Conservation (phyloP, 169 alveolate genomes). For the Plasmodium billcollinsi region DNA sequence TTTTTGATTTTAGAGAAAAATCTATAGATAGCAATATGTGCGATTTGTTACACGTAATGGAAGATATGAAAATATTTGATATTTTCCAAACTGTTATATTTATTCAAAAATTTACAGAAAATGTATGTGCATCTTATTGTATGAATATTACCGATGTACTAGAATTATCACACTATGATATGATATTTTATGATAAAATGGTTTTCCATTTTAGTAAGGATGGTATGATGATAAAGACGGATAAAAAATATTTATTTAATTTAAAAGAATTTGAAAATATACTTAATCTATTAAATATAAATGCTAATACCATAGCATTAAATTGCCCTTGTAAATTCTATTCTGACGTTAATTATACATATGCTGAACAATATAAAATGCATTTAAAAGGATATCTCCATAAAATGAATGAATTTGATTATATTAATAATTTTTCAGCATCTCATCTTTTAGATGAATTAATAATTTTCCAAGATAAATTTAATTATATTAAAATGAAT, state of each 20-base stretch:
- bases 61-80: slow-evolving; percentile 27
- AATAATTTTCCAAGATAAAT: slow-evolving; percentile 23
- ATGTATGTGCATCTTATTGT: slow-evolving; percentile 67
- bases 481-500: slow-evolving; percentile 21
- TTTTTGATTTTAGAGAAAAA: slow-evolving; percentile 57
- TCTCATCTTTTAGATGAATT: slow-evolving; percentile 6
- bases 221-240: slow-evolving; percentile 15
- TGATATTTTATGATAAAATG: slow-evolving; percentile 45
- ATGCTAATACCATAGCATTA: slow-evolving; percentile 42
- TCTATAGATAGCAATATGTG: slow-evolving; percentile 8
- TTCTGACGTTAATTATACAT: slow-evolving; percentile 19
- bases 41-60: slow-evolving; percentile 31
- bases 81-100: slow-evolving; percentile 35
- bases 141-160: slow-evolving; percentile 38
- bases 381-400: slow-evolving; percentile 9
- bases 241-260: background rate
- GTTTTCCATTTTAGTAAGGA: slow-evolving; percentile 10
- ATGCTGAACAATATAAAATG: slow-evolving; percentile 15
- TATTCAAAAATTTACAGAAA: slow-evolving; percentile 33
- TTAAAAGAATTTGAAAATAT: slow-evolving; percentile 6
- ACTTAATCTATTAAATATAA: slow-evolving; percentile 27
- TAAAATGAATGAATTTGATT: slow-evolving; percentile 5
- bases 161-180: slow-evolving; percentile 49
- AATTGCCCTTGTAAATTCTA: slow-evolving; percentile 51
- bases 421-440: slow-evolving; percentile 13